These are phyloP conservation scores for Cubamyces sp. DNA, from an alignment of 768 basidiomycete species.

Conservation along the genomic window DNA sequence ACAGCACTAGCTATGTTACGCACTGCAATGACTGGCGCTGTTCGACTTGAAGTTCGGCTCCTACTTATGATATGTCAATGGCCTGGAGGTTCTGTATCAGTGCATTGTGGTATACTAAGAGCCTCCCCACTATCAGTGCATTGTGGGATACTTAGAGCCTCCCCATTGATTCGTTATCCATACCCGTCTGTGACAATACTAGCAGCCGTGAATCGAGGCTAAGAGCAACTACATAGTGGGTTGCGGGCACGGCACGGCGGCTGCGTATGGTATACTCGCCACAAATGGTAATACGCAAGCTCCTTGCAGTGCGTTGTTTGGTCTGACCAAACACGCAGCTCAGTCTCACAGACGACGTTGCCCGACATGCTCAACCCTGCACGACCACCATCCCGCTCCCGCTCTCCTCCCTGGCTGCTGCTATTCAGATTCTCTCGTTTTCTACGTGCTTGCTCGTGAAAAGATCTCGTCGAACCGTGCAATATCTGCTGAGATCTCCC, in stretches of 20 bases:
- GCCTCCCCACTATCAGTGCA: too few species aligned
- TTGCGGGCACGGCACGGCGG: too few species aligned
- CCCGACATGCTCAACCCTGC: conserved; percentile 25
- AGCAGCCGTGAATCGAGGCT: too few species aligned
- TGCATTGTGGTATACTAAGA: too few species aligned
- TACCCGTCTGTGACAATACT: too few species aligned
- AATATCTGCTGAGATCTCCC: conserved; percentile 66
- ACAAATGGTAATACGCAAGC: conserved; percentile 3
- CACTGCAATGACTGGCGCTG: too few species aligned
- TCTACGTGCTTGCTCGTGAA: conserved; percentile 42
- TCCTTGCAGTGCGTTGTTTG: conserved; percentile 31
- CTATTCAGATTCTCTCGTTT: not conserved
- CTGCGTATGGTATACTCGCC: not conserved
- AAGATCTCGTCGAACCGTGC: conserved; percentile 65
- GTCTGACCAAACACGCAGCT: conserved; percentile 36
- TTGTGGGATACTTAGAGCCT: too few species aligned
- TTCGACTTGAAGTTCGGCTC: too few species aligned
- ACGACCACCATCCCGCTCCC: conserved; percentile 25
- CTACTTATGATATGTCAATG: too few species aligned
- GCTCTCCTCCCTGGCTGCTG: conserved; percentile 1
- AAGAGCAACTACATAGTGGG: not conserved
- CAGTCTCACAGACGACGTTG: conserved; percentile 33
- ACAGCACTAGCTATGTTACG: too few species aligned
- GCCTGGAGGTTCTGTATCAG: too few species aligned
- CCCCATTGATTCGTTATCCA: too few species aligned